Conservation (phyloP, 108 stramenopile species). For the Pseudonitzschia delicatissima region DNA sequence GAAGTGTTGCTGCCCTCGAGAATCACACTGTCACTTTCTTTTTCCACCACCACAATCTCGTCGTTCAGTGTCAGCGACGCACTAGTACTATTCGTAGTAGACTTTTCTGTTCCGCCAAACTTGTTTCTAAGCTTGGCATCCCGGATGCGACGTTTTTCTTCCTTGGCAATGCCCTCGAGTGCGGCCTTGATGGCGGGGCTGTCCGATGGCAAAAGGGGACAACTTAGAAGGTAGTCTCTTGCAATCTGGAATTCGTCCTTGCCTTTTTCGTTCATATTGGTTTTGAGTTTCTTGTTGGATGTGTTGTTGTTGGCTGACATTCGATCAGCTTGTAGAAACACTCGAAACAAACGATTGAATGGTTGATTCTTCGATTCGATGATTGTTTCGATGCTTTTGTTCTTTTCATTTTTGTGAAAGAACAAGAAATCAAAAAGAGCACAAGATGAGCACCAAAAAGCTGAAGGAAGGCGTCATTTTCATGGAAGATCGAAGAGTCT, state of each 20-base stretch:
- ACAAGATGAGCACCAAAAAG: too few relatives aligned
- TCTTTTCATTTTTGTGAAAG: background rate
- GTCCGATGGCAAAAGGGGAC: conserved; percentile 21
- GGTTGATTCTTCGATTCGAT: background rate
- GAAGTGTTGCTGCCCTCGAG: background rate
- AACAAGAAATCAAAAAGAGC: too few relatives aligned
- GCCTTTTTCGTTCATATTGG: background rate
- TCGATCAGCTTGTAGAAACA: too few relatives aligned
- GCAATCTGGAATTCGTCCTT: conserved; percentile 22
- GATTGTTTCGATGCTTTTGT: background rate
- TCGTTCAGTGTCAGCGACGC: background rate
- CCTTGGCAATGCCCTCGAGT: conserved; percentile 59
- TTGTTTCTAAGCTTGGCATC: conserved; percentile 58
- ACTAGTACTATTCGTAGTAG: background rate
- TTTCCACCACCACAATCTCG: conserved; percentile 21
- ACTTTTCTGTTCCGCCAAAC: conserved; percentile 20
- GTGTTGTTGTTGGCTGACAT: background rate
- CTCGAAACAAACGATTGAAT: too few relatives aligned
- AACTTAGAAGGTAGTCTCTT: conserved; percentile 27
- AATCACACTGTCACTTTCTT: background rate
- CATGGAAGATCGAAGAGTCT: background rate
- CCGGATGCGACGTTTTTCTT: conserved; percentile 48
- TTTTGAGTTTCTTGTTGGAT: background rate
- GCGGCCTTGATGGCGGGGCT: conserved; percentile 60
- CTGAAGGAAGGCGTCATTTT: background rate